Evolutionary conservation across 2,329 filamentous ascomycete species (phyloP), one percentile per base, ranked within the genome.

Genomic region (Gaeumannomyces sp.): DNA sequence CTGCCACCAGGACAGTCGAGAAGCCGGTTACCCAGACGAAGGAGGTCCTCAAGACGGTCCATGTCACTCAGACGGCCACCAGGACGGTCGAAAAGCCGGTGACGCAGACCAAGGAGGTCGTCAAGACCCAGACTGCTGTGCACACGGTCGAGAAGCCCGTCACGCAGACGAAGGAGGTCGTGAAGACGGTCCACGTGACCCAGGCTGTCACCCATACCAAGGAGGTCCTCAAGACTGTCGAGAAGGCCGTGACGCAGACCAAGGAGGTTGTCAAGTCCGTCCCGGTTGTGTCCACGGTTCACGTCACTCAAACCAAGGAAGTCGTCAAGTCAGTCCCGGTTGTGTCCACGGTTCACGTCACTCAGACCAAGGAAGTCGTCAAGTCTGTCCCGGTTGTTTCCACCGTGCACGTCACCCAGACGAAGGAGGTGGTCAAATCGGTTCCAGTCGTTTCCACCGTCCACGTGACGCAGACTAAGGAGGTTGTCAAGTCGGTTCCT

Each of bases 151-250:
- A 27, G 22, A 22, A 57, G 22, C n/a, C 27, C n/a, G 57, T 59
- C 14, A 59, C 57, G 4, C 57, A 59, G 27, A 25, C 27, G 16
- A 25, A 29, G 16, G 57, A 59, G 57, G 57, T 59, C 57, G 57
- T 59, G 16, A 59, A 59, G 57, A 59, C 57, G 8, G 57, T 59
- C 22, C 57, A n/a, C 27, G 57, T 59, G n/a, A 29, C 28, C 57
- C n/a, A 31, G 27, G 7, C 57, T 27, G 57, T 59, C n/a, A 59
- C 57, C 57, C 53, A 57, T 8, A 57, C 53, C 22, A 57, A 27
- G 53, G 53, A 56, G 50, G 50, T 56, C 25, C 6, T 56, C 25
- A 22, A 25, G 19, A 56, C 50, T 25, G 50, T 56, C 22, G 27
- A 28, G n/a, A n/a, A 57, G 22, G 8, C 28, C 25, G 58, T 59